Evolutionary conservation across 805 yeast species (phyloP).

Genomic region (Kodamaea nitidulidarum): DNA sequence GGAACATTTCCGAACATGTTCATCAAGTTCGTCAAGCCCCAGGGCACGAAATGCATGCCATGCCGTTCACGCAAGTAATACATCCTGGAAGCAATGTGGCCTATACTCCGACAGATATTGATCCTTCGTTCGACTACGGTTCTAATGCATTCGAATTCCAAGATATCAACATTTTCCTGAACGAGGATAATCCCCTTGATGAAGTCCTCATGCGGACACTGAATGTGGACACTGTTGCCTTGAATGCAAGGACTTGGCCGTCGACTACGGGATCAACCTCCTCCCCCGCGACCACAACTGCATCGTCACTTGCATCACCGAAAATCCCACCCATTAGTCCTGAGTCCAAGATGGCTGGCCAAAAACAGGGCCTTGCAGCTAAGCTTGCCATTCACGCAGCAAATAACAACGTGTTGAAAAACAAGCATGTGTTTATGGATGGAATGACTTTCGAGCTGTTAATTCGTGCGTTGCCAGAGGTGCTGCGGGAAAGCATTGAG

Average conservation of each 20-base stretch:
- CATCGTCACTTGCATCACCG: conserved; percentile 8
- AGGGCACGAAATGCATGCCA: too few relatives aligned
- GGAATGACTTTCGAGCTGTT: conserved; percentile 32
- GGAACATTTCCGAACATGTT: too few relatives aligned
- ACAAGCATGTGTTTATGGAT: conserved; percentile 38
- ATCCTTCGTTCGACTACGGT: background rate
- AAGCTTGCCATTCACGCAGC: conserved; percentile 19
- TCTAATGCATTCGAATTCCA: conserved; percentile 24
- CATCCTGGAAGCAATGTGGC: too few relatives aligned
- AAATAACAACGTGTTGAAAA: conserved; percentile 20
- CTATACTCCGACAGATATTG: too few relatives aligned
- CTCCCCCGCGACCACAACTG: conserved; percentile 7
- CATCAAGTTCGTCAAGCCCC: too few relatives aligned
- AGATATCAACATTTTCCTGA: conserved; percentile 36
- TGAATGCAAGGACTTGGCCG: conserved; percentile 1
- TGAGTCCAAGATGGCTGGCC: background rate
- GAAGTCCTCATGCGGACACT: conserved; percentile 23
- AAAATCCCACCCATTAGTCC: conserved; percentile 6
- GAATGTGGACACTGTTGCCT: conserved; percentile 6
- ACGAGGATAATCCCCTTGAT: conserved; percentile 37
- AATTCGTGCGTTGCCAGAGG: conserved; percentile 25
- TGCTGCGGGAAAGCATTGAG: conserved; percentile 23
- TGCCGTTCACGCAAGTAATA: too few relatives aligned
- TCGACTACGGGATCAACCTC: conserved; percentile 4
- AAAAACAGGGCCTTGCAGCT: conserved; percentile 10